These are phyloP conservation scores for Suillus clintonianus DNA, from an alignment of 768 basidiomycete genomes.

Conservation along the genomic window DNA sequence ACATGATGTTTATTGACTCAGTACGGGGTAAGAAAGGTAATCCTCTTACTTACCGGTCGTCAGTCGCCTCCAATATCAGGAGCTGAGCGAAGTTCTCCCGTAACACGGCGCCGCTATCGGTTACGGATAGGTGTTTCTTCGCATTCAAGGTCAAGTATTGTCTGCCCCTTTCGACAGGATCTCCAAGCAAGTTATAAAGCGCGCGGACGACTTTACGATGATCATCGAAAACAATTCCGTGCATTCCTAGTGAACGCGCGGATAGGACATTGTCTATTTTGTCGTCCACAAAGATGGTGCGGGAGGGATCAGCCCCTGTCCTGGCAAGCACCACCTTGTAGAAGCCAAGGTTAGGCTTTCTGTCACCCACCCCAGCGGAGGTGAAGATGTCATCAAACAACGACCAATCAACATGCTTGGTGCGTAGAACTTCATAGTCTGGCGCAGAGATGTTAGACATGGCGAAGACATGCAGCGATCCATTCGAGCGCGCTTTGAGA, in stretches of 20 bases:
- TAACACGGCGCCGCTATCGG: conserved; percentile 40
- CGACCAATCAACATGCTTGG: conserved; percentile 47
- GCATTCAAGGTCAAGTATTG: conserved; percentile 44
- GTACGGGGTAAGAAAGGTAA: not conserved
- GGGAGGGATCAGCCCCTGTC: conserved; percentile 45
- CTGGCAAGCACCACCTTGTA: conserved; percentile 50
- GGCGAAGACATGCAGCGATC: conserved; percentile 45
- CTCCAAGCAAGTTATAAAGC: conserved; percentile 48
- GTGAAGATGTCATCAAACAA: conserved; percentile 54
- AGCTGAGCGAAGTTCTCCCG: conserved; percentile 62
- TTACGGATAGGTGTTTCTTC: conserved; percentile 45
- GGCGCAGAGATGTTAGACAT: conserved; percentile 63
- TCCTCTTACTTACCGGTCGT: conserved; percentile 37
- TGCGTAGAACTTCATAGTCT: conserved; percentile 48
- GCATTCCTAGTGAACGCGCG: conserved; percentile 56
- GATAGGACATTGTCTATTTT: conserved; percentile 59
- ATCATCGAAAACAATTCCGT: conserved; percentile 54
- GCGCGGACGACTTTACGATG: conserved; percentile 41
- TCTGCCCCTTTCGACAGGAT: conserved; percentile 46
- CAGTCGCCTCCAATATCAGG: conserved; percentile 54
- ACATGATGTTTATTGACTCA: not conserved
- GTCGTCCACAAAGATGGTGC: conserved; percentile 60
- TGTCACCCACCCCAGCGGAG: conserved; percentile 51
- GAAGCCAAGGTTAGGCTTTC: conserved; percentile 57
- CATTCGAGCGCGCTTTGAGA: conserved; percentile 40